phyloP scores from a whole-genome alignment of 495 filamentous ascomycete species.

The Tuber microsphaerosporum region DNA sequence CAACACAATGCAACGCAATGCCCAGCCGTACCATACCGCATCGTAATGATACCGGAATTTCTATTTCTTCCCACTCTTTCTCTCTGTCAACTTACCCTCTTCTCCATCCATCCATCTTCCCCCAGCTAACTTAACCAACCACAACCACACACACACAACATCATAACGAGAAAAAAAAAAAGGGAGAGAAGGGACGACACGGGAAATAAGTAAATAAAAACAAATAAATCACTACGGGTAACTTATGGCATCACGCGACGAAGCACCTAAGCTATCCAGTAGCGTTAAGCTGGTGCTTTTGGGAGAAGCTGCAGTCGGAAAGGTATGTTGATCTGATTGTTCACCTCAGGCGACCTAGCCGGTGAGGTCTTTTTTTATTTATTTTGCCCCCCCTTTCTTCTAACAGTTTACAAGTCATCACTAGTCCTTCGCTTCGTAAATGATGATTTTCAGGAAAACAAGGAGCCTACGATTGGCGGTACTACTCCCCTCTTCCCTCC shows the following conservation, averaged over 20 bases:
- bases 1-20: background rate
- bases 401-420: slow-evolving; percentile 61
- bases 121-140: slow-evolving; percentile 17
- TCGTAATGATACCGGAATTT: background rate
- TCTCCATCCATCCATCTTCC: slow-evolving; percentile 6
- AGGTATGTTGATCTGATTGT: slow-evolving; percentile 55
- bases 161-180: background rate
- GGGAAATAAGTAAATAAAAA: background rate
- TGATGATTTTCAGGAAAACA: slow-evolving; percentile 99
- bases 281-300: slow-evolving; percentile 98
- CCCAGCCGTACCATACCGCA: background rate
- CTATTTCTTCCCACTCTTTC: background rate
- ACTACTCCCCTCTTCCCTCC: slow-evolving; percentile 42
- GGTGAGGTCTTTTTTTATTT: background rate
- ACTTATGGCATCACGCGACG: slow-evolving; percentile 35
- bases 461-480: slow-evolving; percentile 99
- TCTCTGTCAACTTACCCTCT: slow-evolving; percentile 2
- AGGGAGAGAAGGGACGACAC: background rate
- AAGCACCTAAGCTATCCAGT: slow-evolving; percentile 81
- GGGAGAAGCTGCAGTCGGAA: slow-evolving; percentile 94
- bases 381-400: no score
- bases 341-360: background rate
- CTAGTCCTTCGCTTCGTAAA: slow-evolving; percentile 97
- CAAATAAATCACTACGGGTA: slow-evolving; percentile 1
- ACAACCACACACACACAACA: background rate